These are phyloP conservation scores for Acanthamoeba sp. DNA, from an alignment of 208 protist genomes.

Conservation along the genomic window DNA sequence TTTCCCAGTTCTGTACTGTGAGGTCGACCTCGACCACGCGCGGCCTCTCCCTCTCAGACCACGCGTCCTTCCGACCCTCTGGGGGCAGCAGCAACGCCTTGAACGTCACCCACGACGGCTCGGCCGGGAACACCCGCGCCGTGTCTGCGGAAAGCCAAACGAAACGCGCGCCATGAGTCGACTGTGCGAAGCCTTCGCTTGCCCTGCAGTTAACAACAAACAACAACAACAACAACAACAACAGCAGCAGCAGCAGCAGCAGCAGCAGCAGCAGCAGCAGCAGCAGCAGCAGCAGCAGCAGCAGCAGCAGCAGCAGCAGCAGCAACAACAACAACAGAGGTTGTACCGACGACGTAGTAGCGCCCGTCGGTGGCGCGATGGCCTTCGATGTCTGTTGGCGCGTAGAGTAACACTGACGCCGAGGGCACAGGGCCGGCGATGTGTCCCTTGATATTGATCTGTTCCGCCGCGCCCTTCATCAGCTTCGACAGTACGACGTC, in stretches of 20 bases:
- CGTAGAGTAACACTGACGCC: neutral
- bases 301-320: too few relatives aligned
- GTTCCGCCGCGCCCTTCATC: neutral
- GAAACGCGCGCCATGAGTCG: neutral
- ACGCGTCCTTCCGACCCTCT: neutral
- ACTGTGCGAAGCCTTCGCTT: too few relatives aligned
- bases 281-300: too few relatives aligned
- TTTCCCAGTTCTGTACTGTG: constrained; percentile 37
- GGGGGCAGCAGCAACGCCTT: constrained; percentile 32
- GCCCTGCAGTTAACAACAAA: neutral
- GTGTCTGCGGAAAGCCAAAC: neutral
- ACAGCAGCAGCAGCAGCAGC: too few relatives aligned
- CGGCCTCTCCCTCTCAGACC: neutral
- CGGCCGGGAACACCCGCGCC: constrained; percentile 9
- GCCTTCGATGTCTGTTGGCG: constrained; percentile 42
- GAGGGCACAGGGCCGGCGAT: neutral
- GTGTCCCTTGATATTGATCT: constrained; percentile 60
- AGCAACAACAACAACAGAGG: neutral
- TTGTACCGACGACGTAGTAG: constrained; percentile 60
- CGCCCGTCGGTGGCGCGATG: constrained; percentile 6
- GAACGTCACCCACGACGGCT: constrained; percentile 33
- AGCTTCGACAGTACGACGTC: neutral
- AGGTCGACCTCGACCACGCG: constrained; percentile 32
- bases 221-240: neutral
- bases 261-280: too few relatives aligned